A percentile compares a stretch with the other conserved stretches of the same genome.
Evolutionary conservation across 2,329 filamentous ascomycete species (phyloP).

Genomic region (Emergomyces pasteurianus): DNA sequence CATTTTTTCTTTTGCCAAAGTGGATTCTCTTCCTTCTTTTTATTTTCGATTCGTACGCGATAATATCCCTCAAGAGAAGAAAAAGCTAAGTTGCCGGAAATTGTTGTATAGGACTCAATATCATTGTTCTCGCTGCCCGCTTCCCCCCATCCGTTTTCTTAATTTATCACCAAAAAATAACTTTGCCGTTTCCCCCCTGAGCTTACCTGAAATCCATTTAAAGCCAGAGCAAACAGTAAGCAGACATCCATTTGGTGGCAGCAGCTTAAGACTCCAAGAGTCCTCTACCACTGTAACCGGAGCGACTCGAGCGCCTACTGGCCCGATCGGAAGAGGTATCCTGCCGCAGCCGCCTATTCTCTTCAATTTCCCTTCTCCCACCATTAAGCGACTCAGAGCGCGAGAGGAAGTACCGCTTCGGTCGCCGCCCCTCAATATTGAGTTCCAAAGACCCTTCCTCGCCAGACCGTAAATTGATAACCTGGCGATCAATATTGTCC

Average conservation of each 20-base stretch:
- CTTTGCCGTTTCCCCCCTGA: too few relatives aligned
- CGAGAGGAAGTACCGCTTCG: slow-evolving; percentile 25
- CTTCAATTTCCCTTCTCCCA: slow-evolving; percentile 23
- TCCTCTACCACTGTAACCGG: slow-evolving; percentile 23
- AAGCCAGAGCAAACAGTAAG: too few relatives aligned
- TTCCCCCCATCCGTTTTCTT: too few relatives aligned
- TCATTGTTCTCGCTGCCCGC: too few relatives aligned
- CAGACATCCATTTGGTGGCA: background rate
- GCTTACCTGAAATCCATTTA: too few relatives aligned
- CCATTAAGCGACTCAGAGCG: slow-evolving; percentile 25
- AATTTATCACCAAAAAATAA: too few relatives aligned
- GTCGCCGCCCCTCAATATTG: slow-evolving; percentile 23
- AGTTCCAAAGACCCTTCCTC: slow-evolving; percentile 27
- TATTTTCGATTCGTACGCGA: background rate
- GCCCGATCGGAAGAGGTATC: slow-evolving; percentile 27
- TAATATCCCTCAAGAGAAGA: background rate
- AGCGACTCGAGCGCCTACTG: slow-evolving; percentile 28
- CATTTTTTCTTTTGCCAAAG: background rate
- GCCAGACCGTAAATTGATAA: slow-evolving; percentile 28
- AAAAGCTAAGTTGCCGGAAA: too few relatives aligned
- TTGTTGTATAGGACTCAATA: too few relatives aligned
- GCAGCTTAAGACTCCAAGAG: slow-evolving; percentile 9
- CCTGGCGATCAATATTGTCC: slow-evolving; percentile 26
- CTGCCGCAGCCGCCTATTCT: slow-evolving; percentile 21
- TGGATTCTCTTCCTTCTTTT: background rate